Base-by-base conservation (phyloP, 73 alveolate species). In the Paramecium tetraurelia region DNA sequence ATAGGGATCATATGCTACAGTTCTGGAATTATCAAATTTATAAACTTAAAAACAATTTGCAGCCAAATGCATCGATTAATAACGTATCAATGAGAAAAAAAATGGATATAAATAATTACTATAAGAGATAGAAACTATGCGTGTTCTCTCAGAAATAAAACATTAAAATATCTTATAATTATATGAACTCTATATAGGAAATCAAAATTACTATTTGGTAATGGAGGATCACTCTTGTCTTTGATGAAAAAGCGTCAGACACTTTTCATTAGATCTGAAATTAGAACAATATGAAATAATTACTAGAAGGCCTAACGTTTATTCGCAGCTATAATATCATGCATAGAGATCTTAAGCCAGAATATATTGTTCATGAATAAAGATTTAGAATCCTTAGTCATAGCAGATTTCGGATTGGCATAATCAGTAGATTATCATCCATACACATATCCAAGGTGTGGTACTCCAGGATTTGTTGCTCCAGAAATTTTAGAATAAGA, bases 261-360 rank as follows among this genome's bases (percentile, higher is more conserved):
- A 80, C 48, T 80, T 8, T 80, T 44, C 33, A 46, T 35, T 80
- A 41, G 72, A 80, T 48, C 46, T 10, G 90, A 80, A 24, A 80
- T 80, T 20, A 40, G 50, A 11, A 21, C 46, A 84, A 85, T 96
- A 75, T 96, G 92, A 69, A 90, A 16, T 94, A 96, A 92, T 83
- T 96, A 5, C 85, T 97, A 29, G 94, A 85, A 83, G 99, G 99
- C 18, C 38, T 97, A 31, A 93, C 95, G 53, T 96, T 59, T 94
- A 85, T 96, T 36, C 99, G 96, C 92, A 86, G 77, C 3, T 93
- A 92, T 85, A 86, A 80, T 41, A 88, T 97, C 1, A 96, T 97
- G 96, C 99, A 97, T 89, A 85, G 99, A 95, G 99, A 97, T 93
- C 70, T 97, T 36, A 97, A 95, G 58, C 97, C 99, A 5, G 98